These are phyloP conservation scores for Uromyces viciae-fabae DNA, from an alignment of 1,284 basidiomycete species.

Conservation along the genomic window DNA sequence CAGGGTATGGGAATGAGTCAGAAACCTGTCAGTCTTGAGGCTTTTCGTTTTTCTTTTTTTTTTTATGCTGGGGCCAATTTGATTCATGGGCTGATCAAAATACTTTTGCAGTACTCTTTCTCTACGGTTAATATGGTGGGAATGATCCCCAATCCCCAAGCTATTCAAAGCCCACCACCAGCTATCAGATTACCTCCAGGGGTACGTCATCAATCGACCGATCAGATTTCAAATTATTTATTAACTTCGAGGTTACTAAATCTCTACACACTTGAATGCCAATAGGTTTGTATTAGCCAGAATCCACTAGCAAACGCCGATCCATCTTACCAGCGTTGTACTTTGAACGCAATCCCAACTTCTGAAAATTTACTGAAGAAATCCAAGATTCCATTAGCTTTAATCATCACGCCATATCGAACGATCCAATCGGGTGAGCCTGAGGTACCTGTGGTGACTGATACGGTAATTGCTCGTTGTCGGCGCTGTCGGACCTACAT, in stretches of 20 bases:
- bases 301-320: conserved; percentile 80
- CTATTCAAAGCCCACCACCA: conserved; percentile 19
- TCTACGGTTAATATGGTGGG: conserved; percentile 32
- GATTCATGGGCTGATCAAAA: not conserved
- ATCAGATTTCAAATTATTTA: not conserved
- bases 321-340: conserved; percentile 85
- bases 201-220: conserved; percentile 9
- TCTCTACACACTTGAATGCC: not conserved
- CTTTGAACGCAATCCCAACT: conserved; percentile 89
- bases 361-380: conserved; percentile 84
- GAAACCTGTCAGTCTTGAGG: conserved; percentile 29
- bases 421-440: conserved; percentile 63
- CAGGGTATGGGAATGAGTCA: conserved; percentile 37
- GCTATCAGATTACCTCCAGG: conserved; percentile 40
- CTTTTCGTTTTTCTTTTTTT: not conserved
- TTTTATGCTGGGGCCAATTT: not conserved
- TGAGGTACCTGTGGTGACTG: conserved; percentile 76
- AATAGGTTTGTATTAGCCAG: conserved; percentile 67
- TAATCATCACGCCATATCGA: conserved; percentile 88
- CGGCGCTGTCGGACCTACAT: conserved; percentile 96
- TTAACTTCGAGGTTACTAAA: not conserved
- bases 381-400: conserved; percentile 84
- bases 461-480: conserved; percentile 95
- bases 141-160: conserved; percentile 31
- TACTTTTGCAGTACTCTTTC: conserved; percentile 26